These are phyloP conservation scores for Coemansia sp. DNA, from an alignment of 192 early-diverging fungal species.

Conservation along the genomic window DNA sequence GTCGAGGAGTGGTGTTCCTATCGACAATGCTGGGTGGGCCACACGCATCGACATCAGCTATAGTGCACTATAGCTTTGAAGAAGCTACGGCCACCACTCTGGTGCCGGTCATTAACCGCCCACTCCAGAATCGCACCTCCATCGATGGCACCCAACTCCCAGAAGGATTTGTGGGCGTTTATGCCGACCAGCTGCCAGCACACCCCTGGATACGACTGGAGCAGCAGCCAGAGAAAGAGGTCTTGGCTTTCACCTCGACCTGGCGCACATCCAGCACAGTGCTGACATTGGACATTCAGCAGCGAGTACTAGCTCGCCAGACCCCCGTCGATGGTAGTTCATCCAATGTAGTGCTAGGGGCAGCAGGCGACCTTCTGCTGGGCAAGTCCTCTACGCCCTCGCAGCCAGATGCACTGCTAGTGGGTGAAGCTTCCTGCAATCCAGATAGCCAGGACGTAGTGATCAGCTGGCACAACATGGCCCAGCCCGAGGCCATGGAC, in stretches of 20 bases:
- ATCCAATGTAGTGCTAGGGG: conserved; percentile 45
- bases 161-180: conserved; percentile 65
- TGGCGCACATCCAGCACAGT: conserved; percentile 46
- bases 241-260: conserved; percentile 23
- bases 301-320: conserved; percentile 50
- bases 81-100: neutral
- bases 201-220: conserved; percentile 20
- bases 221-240: neutral
- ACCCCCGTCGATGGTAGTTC: conserved; percentile 46
- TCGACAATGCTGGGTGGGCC: conserved; percentile 59
- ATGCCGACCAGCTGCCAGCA: conserved; percentile 52
- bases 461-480: conserved; percentile 13
- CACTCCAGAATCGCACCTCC: conserved; percentile 5
- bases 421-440: conserved; percentile 15
- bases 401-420: conserved; percentile 39
- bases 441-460: neutral
- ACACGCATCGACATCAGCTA: conserved; percentile 57
- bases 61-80: conserved; percentile 39
- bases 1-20: conserved; percentile 53
- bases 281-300: conserved; percentile 39
- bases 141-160: conserved; percentile 21
- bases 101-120: conserved; percentile 17
- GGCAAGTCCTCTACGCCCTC: conserved; percentile 52
- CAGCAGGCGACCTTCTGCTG: conserved; percentile 40
- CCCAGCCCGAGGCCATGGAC: neutral